phyloP scores from a whole-genome alignment of 306 rosid species.

The Cucumis hystrix region DNA sequence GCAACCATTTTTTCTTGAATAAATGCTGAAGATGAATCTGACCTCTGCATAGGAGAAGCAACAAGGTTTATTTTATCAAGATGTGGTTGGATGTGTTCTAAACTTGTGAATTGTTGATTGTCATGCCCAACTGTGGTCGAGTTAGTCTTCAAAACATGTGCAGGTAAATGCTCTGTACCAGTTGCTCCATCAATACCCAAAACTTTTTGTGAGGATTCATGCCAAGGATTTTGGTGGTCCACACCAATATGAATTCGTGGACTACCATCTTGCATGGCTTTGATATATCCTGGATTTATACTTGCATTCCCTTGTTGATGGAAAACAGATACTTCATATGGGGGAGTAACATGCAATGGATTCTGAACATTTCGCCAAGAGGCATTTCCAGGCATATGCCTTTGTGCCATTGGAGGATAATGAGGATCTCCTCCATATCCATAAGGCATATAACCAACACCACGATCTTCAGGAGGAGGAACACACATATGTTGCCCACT shows the following conservation, averaged over 20 bases:
- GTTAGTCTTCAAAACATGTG: constrained; percentile 36
- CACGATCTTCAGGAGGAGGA: constrained; percentile 54
- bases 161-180: constrained; percentile 36
- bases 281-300: constrained; percentile 40
- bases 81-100: constrained; percentile 24
- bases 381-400: constrained; percentile 40
- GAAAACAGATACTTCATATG: constrained; percentile 45
- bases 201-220: constrained; percentile 53
- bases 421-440: constrained; percentile 53
- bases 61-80: constrained; percentile 19
- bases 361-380: constrained; percentile 53
- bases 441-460: constrained; percentile 37
- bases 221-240: constrained; percentile 52
- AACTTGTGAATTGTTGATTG: constrained; percentile 22
- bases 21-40: constrained; percentile 23
- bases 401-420: constrained; percentile 37
- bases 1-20: constrained; percentile 22
- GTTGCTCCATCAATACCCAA: constrained; percentile 44
- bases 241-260: constrained; percentile 40
- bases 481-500: constrained; percentile 29
- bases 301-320: constrained; percentile 43
- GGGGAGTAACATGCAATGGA: constrained; percentile 38
- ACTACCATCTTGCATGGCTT: constrained; percentile 45
- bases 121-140: constrained; percentile 30
- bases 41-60: constrained; percentile 18